These are phyloP conservation scores for Penicillium sp. DNA, from an alignment of 2,329 filamentous ascomycete species.

Conservation along the genomic window DNA sequence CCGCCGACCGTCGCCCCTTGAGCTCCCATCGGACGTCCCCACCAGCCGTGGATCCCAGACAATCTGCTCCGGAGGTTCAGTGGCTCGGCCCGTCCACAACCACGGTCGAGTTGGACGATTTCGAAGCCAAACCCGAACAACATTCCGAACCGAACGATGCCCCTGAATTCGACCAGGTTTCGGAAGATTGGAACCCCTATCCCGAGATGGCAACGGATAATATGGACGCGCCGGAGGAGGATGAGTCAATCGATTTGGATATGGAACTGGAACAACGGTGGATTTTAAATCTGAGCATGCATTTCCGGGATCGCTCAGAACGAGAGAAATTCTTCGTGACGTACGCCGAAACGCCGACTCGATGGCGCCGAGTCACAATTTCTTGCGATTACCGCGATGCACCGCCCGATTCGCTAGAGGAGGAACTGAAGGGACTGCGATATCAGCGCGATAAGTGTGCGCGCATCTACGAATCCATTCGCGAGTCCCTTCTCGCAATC, in stretches of 20 bases:
- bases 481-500: slow-evolving; percentile 86
- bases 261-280: slow-evolving; percentile 82
- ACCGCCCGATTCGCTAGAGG: slow-evolving; percentile 75
- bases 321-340: slow-evolving; percentile 98
- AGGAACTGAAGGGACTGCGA: slow-evolving; percentile 70
- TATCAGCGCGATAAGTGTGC: slow-evolving; percentile 90
- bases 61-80: slow-evolving; percentile 43
- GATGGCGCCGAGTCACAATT: slow-evolving; percentile 85
- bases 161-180: slow-evolving; percentile 21
- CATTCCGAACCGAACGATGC: slow-evolving; percentile 26
- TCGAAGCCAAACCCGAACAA: slow-evolving; percentile 17
- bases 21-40: slow-evolving; percentile 47
- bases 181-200: slow-evolving; percentile 29
- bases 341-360: slow-evolving; percentile 72
- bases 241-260: slow-evolving; percentile 52
- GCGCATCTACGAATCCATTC: slow-evolving; percentile 90
- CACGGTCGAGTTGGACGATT: slow-evolving; percentile 28
- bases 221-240: slow-evolving; percentile 4
- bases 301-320: slow-evolving; percentile 87
- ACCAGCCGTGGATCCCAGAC: slow-evolving; percentile 37
- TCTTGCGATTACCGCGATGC: slow-evolving; percentile 88
- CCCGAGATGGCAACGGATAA: slow-evolving; percentile 14
- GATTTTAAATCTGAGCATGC: slow-evolving; percentile 98
- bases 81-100: slow-evolving; percentile 34
- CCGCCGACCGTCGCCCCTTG: slow-evolving; percentile 47